Base-by-base conservation (phyloP, 192 early-diverging fungal species). In the Rhizophagus sp. region DNA sequence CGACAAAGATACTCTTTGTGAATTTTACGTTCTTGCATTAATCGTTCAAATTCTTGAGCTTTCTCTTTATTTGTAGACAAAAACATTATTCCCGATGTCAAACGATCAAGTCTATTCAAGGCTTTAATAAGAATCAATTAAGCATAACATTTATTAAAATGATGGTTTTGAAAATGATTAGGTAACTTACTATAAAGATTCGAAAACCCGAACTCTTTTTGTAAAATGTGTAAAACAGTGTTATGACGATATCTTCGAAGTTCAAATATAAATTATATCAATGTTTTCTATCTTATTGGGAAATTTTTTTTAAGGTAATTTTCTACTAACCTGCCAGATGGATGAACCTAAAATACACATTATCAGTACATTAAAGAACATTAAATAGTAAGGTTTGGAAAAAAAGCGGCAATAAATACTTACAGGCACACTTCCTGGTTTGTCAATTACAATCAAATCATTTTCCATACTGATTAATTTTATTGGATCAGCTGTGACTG, bases 11-110 rank as follows among this genome's bases (percentile, higher is more conserved):
- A 99, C 73, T 94, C 93, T 84, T 99, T 99, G 66, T 86, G 84
- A 68, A 98, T 92, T 30, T 83, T 85, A 49, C 94, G 90, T 13
- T 84, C 81, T 10, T 84, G 78, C 85, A 99, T 88, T 76, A 93
- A 83, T 33, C 76, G 49, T 79, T 94, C 91, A 74, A 97, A 83
- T 62, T 87, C 78, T 27, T 88, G 85, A 5, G 96, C 93, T 13
- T 85, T 85, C 24, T 86, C 83, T 7, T 88, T 79, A 24, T 87
- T 91, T 6, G 85, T 83, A 0, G 92, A 93, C 15, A 99, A 87
- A 7, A 99, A 84, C 89, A 96, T 90, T 10, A 99, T 79, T 9
- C 98, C 98, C 2, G 96, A 98, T 1, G 98, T 99, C 62, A 98
- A 87, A 22, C 97, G 88, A 87, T 99, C 98, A 74, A 99, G 85